A percentile compares a stretch with the other conserved stretches of the same genome.
phyloP scores from a whole-genome alignment of 1,284 basidiomycete genomes.

The Microbotryum intermedium region DNA sequence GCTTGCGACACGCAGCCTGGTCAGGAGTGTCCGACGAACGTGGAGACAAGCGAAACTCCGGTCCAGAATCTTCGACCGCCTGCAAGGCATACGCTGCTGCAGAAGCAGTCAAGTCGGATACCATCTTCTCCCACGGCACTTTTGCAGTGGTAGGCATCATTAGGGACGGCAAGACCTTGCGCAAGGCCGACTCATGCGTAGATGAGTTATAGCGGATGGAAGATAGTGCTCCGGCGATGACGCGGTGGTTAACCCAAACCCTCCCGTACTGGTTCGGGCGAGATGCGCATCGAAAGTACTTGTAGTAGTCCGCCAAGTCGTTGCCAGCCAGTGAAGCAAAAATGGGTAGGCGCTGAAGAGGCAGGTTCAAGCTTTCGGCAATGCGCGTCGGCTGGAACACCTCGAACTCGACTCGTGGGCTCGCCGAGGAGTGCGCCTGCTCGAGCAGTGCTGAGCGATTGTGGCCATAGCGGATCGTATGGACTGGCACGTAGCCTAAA shows the following conservation, averaged over 20 bases:
- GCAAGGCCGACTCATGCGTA: background rate
- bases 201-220: background rate
- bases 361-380: conserved; percentile 58
- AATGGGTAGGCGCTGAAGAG: conserved; percentile 64
- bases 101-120: conserved; percentile 9
- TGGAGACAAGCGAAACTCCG: conserved; percentile 14
- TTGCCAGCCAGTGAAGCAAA: conserved; percentile 80
- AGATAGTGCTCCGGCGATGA: conserved; percentile 6
- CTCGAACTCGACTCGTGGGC: conserved; percentile 42
- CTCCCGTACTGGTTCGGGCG: background rate
- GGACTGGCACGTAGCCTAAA: conserved; percentile 31
- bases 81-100: conserved; percentile 13
- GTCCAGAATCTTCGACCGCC: conserved; percentile 1
- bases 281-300: conserved; percentile 26
- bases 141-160: no score
- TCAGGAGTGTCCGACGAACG: background rate
- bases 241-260: conserved; percentile 11
- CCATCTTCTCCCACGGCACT: background rate
- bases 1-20: background rate
- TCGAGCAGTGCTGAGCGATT: conserved; percentile 6
- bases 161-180: no score
- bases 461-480: conserved; percentile 37
- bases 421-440: background rate
- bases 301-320: conserved; percentile 57
- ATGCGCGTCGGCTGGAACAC: conserved; percentile 58